phyloP scores from a whole-genome alignment of 129 eudicot genomes.

The Lactuca saligna region DNA sequence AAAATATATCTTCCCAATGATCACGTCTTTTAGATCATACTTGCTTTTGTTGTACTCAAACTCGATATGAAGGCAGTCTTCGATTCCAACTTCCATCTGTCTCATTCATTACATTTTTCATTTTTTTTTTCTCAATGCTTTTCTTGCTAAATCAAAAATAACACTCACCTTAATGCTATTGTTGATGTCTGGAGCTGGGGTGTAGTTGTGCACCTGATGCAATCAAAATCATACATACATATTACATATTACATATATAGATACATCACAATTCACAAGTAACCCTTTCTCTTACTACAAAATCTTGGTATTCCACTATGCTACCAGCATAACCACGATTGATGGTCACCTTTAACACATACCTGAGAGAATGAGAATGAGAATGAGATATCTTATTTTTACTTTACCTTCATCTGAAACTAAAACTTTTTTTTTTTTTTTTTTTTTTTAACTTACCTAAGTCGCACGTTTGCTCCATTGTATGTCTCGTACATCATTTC shows the following conservation, averaged over 20 bases:
- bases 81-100: slow-evolving; percentile 97
- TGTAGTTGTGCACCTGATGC: slow-evolving; percentile 72
- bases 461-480: slow-evolving; percentile 91
- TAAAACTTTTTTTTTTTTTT: background rate
- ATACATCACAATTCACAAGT: too few relatives aligned
- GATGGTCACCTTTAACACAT: slow-evolving; percentile 84
- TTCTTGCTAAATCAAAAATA: background rate
- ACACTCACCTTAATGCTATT: slow-evolving; percentile 68
- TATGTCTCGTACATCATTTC: slow-evolving; percentile 97
- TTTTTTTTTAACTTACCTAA: slow-evolving; percentile 50
- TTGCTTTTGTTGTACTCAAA: slow-evolving; percentile 91
- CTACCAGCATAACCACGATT: slow-evolving; percentile 86
- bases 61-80: slow-evolving; percentile 82
- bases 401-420: background rate
- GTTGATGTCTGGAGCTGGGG: slow-evolving; percentile 77
- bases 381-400: background rate
- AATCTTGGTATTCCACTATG: slow-evolving; percentile 85
- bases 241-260: too few relatives aligned
- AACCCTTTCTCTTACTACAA: slow-evolving; percentile 49
- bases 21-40: slow-evolving; percentile 93
- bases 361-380: slow-evolving; percentile 49
- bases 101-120: background rate
- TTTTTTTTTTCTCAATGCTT: background rate
- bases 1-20: slow-evolving; percentile 93
- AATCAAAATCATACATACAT: background rate